A percentile compares a stretch with the other conserved stretches of the same genome.
phyloP scores from a whole-genome alignment of 805 yeast species.

The Metschnikowia noctiluminum region DNA sequence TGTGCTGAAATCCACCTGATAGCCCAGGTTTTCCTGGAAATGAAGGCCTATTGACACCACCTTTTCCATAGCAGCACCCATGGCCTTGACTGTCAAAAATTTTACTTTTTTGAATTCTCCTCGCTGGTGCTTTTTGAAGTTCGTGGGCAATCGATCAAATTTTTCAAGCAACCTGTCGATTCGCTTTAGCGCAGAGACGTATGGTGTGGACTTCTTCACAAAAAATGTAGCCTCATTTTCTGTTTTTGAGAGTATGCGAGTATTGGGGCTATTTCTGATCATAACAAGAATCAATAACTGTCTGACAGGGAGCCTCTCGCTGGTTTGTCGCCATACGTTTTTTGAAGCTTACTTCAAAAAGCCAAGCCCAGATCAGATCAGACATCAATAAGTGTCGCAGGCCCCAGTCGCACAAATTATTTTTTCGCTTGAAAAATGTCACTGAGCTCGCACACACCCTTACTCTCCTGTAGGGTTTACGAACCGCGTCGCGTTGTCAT shows the following conservation, averaged over 20 bases:
- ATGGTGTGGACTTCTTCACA: slow-evolving; percentile 67
- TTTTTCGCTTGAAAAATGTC: too few species aligned
- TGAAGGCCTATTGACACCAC: slow-evolving; percentile 60
- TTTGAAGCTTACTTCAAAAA: too few species aligned
- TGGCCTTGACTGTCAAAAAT: slow-evolving; percentile 60
- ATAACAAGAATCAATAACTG: too few species aligned
- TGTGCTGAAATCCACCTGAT: slow-evolving; percentile 59
- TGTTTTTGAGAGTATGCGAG: slow-evolving; percentile 36
- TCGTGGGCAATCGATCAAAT: slow-evolving; percentile 28
- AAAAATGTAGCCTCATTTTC: slow-evolving; percentile 49
- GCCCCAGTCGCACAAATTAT: too few species aligned
- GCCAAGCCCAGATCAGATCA: too few species aligned
- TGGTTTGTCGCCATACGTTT: too few species aligned
- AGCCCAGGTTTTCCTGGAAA: slow-evolving; percentile 49
- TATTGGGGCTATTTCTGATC: slow-evolving; percentile 55
- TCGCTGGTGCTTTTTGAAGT: slow-evolving; percentile 25
- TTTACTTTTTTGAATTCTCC: slow-evolving; percentile 37
- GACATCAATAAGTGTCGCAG: too few species aligned
- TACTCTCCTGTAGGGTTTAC: too few species aligned
- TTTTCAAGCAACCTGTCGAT: slow-evolving; percentile 50
- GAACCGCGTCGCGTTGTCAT: too few species aligned
- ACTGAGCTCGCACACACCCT: too few species aligned
- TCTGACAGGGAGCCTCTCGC: too few species aligned
- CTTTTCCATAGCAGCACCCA: slow-evolving; percentile 67
- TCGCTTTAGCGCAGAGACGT: slow-evolving; percentile 66